Percentiles rank a stretch among this genome's conserved stretches.
Evolutionary conservation across 1,139 yeast genomes (phyloP).

Genomic region (Magnusiomyces fungicola): DNA sequence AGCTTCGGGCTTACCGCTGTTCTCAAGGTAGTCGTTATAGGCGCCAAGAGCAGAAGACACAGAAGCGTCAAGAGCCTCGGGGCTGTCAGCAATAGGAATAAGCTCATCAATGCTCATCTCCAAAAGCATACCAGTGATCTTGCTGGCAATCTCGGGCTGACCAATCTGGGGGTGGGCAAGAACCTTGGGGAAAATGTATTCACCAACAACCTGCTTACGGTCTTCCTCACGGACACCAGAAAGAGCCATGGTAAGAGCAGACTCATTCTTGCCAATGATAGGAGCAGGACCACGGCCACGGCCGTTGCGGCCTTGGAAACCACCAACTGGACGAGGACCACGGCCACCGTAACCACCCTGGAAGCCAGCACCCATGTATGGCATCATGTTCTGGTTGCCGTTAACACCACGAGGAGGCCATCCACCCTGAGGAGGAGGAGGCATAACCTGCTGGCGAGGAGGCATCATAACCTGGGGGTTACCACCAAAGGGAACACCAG

Average conservation of each 20-base stretch:
- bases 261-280: constrained; percentile 18
- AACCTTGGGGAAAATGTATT: constrained; percentile 93
- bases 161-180: constrained; percentile 77
- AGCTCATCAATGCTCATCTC: constrained; percentile 93
- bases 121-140: constrained; percentile 98
- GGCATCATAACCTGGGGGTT: constrained; percentile 85
- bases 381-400: constrained; percentile 27
- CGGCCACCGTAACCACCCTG: constrained; percentile 30
- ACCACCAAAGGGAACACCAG: constrained; percentile 75
- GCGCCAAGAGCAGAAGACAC: constrained; percentile 94
- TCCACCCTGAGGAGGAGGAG: constrained; percentile 59
- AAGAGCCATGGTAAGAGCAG: constrained; percentile 31
- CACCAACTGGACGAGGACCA: constrained; percentile 15
- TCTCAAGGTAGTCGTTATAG: constrained; percentile 32
- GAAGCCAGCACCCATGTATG: constrained; percentile 70
- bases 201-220: constrained; percentile 96
- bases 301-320: constrained; percentile 25
- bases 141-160: constrained; percentile 95
- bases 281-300: constrained; percentile 20
- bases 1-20: constrained; percentile 13
- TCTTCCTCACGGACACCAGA: constrained; percentile 54
- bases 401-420: constrained; percentile 47
- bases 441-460: constrained; percentile 62
- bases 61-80: constrained; percentile 81
- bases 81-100: constrained; percentile 74